Evolutionary conservation across 352 stramenopile species (phyloP).

Genomic region (Elongisporangium anandrum): DNA sequence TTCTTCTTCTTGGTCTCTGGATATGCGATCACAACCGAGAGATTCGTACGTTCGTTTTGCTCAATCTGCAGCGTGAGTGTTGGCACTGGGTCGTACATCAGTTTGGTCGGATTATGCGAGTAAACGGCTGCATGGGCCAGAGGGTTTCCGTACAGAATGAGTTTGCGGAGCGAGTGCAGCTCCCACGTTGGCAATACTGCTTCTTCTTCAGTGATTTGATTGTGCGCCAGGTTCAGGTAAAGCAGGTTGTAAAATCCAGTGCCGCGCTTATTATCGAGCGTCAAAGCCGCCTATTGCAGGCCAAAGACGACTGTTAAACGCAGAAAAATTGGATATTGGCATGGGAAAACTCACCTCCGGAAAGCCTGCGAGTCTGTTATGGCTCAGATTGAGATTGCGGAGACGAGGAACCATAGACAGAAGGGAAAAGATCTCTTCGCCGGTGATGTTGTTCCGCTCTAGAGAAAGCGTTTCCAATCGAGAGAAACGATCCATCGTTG

Average conservation of each 20-base stretch:
- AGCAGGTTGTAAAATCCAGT: conserved; percentile 59
- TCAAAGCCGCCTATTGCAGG: conserved; percentile 33
- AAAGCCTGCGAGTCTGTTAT: conserved; percentile 75
- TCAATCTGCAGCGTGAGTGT: conserved; percentile 39
- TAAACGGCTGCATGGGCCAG: conserved; percentile 51
- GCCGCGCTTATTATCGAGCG: conserved; percentile 50
- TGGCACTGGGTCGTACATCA: conserved; percentile 69
- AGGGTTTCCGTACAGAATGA: conserved; percentile 77
- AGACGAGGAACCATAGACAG: conserved; percentile 59
- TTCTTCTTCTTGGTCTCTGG: conserved; percentile 69
- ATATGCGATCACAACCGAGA: conserved; percentile 55
- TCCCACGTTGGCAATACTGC: conserved; percentile 39
- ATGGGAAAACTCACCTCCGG: conserved; percentile 35
- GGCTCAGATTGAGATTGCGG: conserved; percentile 70
- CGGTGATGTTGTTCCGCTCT: conserved; percentile 70
- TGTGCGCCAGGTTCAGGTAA: conserved; percentile 75
- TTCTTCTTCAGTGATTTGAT: conserved; percentile 50
- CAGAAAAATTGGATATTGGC: background rate
- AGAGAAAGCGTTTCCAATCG: conserved; percentile 73
- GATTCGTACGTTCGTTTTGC: conserved; percentile 8
- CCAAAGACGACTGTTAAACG: background rate
- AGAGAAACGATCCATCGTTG: conserved; percentile 73
- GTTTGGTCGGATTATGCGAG: conserved; percentile 56
- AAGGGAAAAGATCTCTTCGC: conserved; percentile 66
- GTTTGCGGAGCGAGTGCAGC: conserved; percentile 53